Conservation (phyloP, 2,329 filamentous ascomycete genomes). For the Colletotrichum australisinense region DNA sequence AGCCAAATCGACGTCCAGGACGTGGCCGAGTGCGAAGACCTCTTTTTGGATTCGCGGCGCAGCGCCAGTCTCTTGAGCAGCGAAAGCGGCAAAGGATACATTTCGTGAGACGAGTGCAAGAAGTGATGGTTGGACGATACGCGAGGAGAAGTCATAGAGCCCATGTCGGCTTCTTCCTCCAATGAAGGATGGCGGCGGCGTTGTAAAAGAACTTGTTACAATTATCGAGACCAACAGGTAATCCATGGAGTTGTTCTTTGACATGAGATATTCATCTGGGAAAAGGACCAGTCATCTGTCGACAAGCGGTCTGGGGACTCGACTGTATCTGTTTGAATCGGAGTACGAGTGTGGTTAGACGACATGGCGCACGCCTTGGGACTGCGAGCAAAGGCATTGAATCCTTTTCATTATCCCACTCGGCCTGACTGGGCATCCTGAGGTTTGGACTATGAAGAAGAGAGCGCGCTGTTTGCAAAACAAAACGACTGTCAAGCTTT, state of each 20-base stretch:
- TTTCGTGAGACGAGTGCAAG: conserved; percentile 59
- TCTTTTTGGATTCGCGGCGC: conserved; percentile 85
- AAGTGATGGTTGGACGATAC: conserved; percentile 28
- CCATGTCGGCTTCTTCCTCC: conserved; percentile 8
- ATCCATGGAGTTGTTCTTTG: conserved; percentile 17
- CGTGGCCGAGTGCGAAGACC: conserved; percentile 83
- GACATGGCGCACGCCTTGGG: background rate
- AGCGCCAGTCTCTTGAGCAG: conserved; percentile 77
- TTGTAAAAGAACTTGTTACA: conserved; percentile 36
- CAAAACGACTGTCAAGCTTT: background rate
- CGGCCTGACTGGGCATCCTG: background rate
- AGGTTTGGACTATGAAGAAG: background rate
- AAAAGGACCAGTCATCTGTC: background rate
- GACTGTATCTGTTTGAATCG: background rate
- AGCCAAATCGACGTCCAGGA: conserved; percentile 82
- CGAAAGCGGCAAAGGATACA: conserved; percentile 73
- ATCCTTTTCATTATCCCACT: background rate
- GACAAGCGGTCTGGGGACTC: conserved; percentile 2
- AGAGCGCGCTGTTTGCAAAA: conserved; percentile 29
- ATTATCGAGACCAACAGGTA: conserved; percentile 29
- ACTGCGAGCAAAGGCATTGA: background rate
- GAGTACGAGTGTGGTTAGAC: conserved; percentile 11
- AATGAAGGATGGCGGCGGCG: conserved; percentile 30
- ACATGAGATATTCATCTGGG: background rate
- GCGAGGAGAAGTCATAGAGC: conserved; percentile 11